Evolutionary conservation across 805 yeast species (phyloP).

Genomic region (Nakazawaea ambrosiae): DNA sequence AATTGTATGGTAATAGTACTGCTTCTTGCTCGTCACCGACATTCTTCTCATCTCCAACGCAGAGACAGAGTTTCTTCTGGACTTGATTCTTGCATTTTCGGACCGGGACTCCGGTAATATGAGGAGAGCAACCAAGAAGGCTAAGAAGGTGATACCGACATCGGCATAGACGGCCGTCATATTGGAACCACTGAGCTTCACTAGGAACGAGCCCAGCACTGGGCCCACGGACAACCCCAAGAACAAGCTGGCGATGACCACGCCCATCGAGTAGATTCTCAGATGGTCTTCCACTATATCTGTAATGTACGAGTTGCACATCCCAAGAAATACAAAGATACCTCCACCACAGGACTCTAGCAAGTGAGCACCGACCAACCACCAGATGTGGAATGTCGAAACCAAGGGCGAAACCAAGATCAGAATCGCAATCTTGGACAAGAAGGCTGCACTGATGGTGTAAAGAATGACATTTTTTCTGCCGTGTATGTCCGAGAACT

Average conservation of each 20-base stretch:
- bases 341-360: slow-evolving; percentile 61
- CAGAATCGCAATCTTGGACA: slow-evolving; percentile 13
- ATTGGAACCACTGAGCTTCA: slow-evolving; percentile 21
- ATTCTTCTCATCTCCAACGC: slow-evolving; percentile 7
- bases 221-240: slow-evolving; percentile 65
- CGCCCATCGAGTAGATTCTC: slow-evolving; percentile 53
- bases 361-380: slow-evolving; percentile 35
- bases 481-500: slow-evolving; percentile 58
- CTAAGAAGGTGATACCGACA: slow-evolving; percentile 21
- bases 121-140: slow-evolving; percentile 27
- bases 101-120: slow-evolving; percentile 63
- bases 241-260: slow-evolving; percentile 50
- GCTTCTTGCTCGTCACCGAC: background rate
- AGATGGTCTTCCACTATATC: slow-evolving; percentile 63
- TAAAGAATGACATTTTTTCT: slow-evolving; percentile 42
- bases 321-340: slow-evolving; percentile 42
- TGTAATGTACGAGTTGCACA: slow-evolving; percentile 62
- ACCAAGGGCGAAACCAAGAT: slow-evolving; percentile 18
- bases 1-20: slow-evolving; percentile 2
- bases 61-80: slow-evolving; percentile 29
- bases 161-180: slow-evolving; percentile 25
- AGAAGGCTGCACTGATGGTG: slow-evolving; percentile 13
- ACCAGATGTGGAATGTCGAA: slow-evolving; percentile 22
- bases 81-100: slow-evolving; percentile 39
- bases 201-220: slow-evolving; percentile 38